Base-by-base conservation (phyloP, 768 basidiomycete species). In the Asterophora parasitica region DNA sequence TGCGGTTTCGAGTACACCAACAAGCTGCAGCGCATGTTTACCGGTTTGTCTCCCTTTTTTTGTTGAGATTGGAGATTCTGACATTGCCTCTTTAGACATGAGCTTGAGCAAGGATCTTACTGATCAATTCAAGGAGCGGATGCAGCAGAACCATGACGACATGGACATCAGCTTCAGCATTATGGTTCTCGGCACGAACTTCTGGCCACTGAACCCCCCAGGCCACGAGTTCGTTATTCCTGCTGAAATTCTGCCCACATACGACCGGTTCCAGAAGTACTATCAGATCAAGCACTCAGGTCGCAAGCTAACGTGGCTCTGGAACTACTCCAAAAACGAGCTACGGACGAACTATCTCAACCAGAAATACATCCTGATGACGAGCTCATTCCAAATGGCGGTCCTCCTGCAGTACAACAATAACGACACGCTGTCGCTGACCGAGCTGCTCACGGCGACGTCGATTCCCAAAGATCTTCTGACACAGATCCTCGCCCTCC, bases 271-370 rank as follows among this genome's bases (percentile, higher is more conserved):
- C 76, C 81, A 83, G 53, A 82, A 83, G 51, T 98, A 92, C 72
- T 97, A 98, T 65, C 88, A 90, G 61, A 83, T 82, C 61, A 92
- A 94, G 65, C 92, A 95, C 65, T 89, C 86, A 2, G 95, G 93
- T 11, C 86, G 95, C 51, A 95, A 95, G 62, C 77, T 99, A 35
- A 94, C 91, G 0, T 99, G 95, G 95, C 71, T 98, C 8, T 99
- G 96, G 96, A 95, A 97, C 61, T 91, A 94, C 65, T 92, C 85
- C 46, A 95, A 95, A 73, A 94, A 94, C 69, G 96, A 99, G 64
- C 78, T 99, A 5, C 82, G 87, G 47, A 94, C 94, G 54, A 93
- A 88, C 61, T 92, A 96, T 67, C 75, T 91, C 45, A 85, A 84
- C 60, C 92, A 93, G 67, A 96, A 93, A 67, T 97, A 97, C 71